phyloP scores from a whole-genome alignment of 23 red algal species.

The Gracilaria caudata region DNA sequence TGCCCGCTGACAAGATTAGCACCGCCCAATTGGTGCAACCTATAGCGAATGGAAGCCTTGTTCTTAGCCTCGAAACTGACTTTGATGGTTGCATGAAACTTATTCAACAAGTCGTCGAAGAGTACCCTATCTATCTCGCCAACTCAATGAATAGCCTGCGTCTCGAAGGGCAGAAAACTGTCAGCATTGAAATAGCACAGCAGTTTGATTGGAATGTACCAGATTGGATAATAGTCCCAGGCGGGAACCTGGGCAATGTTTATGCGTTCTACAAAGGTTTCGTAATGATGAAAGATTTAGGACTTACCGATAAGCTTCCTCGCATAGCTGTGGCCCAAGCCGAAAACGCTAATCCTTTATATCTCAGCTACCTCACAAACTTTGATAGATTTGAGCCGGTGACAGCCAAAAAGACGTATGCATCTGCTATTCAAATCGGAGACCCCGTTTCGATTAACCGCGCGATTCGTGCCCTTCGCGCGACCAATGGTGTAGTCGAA shows the following conservation, averaged over 20 bases:
- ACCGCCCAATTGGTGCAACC: constrained; percentile 98
- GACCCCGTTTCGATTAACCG: constrained; percentile 94
- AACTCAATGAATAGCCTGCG: constrained; percentile 99
- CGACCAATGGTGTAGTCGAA: constrained; percentile 89
- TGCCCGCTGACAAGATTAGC: constrained; percentile 97
- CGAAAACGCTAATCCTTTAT: constrained; percentile 97
- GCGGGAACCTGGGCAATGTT: constrained; percentile 98
- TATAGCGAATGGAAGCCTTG: constrained; percentile 95
- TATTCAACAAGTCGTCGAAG: constrained; percentile 93
- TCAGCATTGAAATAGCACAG: constrained; percentile 97
- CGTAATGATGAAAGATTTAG: constrained; percentile 95
- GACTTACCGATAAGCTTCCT: constrained; percentile 88
- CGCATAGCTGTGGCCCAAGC: constrained; percentile 94
- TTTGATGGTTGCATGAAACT: constrained; percentile 99
- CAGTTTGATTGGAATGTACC: constrained; percentile 99
- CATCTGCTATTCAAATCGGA: constrained; percentile 99
- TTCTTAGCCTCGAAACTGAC: constrained; percentile 96
- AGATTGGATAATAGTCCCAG: constrained; percentile 97
- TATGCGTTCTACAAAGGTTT: constrained; percentile 99
- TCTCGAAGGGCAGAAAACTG: constrained; percentile 99
- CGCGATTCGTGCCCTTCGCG: constrained; percentile 90
- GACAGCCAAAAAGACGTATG: constrained; percentile 82
- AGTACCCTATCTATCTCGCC: constrained; percentile 98
- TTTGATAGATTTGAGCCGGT: constrained; percentile 79
- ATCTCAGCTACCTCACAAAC: constrained; percentile 79